Base-by-base conservation (phyloP, 805 yeast species). In the Gaillardinia entomophila region DNA sequence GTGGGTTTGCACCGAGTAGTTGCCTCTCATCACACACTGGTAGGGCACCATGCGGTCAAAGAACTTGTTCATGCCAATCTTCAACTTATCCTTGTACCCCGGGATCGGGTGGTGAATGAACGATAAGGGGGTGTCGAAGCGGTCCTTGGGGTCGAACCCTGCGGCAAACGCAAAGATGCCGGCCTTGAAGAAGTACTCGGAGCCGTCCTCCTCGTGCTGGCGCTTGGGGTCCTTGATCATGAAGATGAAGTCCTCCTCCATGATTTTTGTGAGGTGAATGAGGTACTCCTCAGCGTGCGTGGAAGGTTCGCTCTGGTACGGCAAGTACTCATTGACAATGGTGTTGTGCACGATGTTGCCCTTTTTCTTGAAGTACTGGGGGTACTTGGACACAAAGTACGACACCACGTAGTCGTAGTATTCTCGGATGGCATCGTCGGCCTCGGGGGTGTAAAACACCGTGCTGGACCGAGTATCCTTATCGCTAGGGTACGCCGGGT, bases 151-250 rank as follows among this genome's bases (percentile, higher is more conserved):
- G 32, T 62, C 52, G 33, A 66, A 66, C 0, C 72, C 72, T 15
- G 68, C 68, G 1, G 72, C 69, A 49, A 66, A 66, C 4, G 66
- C 71, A 50, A 65, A 66, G 1, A 66, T 49, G 0, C 71, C 71
- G 1, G 58, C 71, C 38, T 65, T 66, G 55, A 63, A 64, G 37
- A 41, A 58, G 41, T 64, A 64, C 41, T 66, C 72, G 2, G 51
- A 43, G 0, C 65, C 66, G 27, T 55, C 51, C 5, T 44, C 40
- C 30, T 55, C 61, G 24, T 54, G 32, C 16, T 41, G 43, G 19
- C 49, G 38, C 3, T 49, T 16, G 1, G 60, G 59, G 30, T 63
- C 70, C 32, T 60, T 61, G 36, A 58, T 35, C 28, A 65, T 45
- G 11, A 65, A 51, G 13, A 65, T 60, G 38, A 65, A 60, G 37